A percentile compares a stretch with the other conserved stretches of the same genome.
Conservation (phyloP, 345 rosid species). For the Melastoma malabathricum region DNA sequence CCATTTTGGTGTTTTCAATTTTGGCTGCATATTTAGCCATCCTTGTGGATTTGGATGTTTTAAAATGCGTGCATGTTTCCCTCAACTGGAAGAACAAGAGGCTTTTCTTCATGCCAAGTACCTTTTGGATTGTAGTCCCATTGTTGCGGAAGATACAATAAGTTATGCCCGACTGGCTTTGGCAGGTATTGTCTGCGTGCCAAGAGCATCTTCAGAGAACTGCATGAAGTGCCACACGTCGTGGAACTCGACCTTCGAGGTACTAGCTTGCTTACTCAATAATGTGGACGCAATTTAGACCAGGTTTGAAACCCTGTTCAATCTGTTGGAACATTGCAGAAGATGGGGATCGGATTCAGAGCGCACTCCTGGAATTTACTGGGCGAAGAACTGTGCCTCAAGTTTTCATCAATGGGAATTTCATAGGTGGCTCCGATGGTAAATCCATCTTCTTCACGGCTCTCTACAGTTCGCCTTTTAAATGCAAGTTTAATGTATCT, state of each 20-base stretch:
- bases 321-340: conserved; percentile 21
- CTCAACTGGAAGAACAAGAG: too few relatives aligned
- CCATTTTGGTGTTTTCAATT: too few relatives aligned
- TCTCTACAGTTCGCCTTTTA: background rate
- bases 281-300: background rate
- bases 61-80: too few relatives aligned
- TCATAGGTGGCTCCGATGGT: conserved; percentile 91
- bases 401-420: conserved; percentile 76
- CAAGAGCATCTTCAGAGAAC: conserved; percentile 41
- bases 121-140: too few relatives aligned
- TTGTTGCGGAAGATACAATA: too few relatives aligned
- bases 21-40: too few relatives aligned
- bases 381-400: conserved; percentile 84
- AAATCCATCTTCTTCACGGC: conserved; percentile 2
- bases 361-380: conserved; percentile 53
- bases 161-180: background rate
- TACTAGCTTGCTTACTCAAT: conserved; percentile 12
- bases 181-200: conserved; percentile 43
- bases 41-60: too few relatives aligned
- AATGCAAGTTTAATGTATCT: background rate
- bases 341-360: conserved; percentile 61
- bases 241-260: conserved; percentile 74
- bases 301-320: background rate
- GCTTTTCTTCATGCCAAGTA: too few relatives aligned
- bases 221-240: conserved; percentile 34